Conservation (phyloP, 768 basidiomycete species). For the Clitopilus passeckerianus region DNA sequence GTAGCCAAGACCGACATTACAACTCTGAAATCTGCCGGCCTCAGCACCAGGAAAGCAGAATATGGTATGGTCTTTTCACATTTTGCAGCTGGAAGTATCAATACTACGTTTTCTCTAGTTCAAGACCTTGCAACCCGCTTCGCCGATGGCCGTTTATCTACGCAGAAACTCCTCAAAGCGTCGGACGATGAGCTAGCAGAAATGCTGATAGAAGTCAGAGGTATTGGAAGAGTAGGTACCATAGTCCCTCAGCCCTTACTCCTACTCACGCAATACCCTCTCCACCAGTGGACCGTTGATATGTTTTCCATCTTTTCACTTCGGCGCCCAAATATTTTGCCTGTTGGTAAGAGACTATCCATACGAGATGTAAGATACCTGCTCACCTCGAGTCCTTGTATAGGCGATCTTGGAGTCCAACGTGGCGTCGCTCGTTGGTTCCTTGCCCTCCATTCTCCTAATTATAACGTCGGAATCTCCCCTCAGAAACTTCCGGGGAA, state of each 20-base stretch:
- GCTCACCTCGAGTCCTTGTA: neutral
- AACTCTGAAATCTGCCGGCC: slow-evolving; percentile 64
- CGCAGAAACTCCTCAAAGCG: slow-evolving; percentile 63
- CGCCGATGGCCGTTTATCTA: slow-evolving; percentile 73
- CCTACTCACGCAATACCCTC: slow-evolving; percentile 1
- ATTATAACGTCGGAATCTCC: slow-evolving; percentile 41
- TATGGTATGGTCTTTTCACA: slow-evolving; percentile 49
- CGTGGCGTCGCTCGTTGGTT: slow-evolving; percentile 68
- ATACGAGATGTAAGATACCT: neutral
- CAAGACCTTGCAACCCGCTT: slow-evolving; percentile 77
- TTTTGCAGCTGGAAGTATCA: neutral
- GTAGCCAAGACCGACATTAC: slow-evolving; percentile 58
- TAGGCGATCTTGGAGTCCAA: slow-evolving; percentile 85
- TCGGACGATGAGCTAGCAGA: slow-evolving; percentile 72
- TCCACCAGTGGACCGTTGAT: slow-evolving; percentile 41
- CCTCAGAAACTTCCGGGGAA: slow-evolving; percentile 38
- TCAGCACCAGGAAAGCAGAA: slow-evolving; percentile 85
- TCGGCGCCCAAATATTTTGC: slow-evolving; percentile 75
- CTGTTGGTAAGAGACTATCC: slow-evolving; percentile 25
- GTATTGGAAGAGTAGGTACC: slow-evolving; percentile 64
- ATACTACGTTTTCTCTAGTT: slow-evolving; percentile 36
- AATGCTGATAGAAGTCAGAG: slow-evolving; percentile 74
- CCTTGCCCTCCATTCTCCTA: slow-evolving; percentile 53
- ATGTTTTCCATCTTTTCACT: slow-evolving; percentile 93
- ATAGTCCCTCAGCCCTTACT: neutral